Conservation (phyloP, 2,329 filamentous ascomycete genomes). For the Rhynchosporium agropyri region DNA sequence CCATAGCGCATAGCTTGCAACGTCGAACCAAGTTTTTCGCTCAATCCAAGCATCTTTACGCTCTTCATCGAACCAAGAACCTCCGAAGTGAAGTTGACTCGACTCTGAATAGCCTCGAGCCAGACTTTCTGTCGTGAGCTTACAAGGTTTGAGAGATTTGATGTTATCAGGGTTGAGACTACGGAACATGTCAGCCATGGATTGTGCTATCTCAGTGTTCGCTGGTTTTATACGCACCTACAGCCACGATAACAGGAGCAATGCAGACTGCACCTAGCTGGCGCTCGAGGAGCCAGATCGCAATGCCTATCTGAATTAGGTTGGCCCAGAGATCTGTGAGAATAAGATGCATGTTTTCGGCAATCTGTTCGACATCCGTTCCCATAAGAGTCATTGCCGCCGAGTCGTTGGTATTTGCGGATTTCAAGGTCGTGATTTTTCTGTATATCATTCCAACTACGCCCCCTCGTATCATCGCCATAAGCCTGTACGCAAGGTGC, state of each 20-base stretch:
- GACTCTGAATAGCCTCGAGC: conserved; percentile 12
- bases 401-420: conserved; percentile 7
- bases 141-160: conserved; percentile 3
- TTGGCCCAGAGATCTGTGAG: conserved; percentile 15
- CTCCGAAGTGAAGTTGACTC: conserved; percentile 13
- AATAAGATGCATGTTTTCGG: conserved; percentile 1
- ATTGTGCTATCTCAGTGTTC: not conserved
- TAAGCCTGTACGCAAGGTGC: conserved; percentile 11
- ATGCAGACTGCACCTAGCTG: conserved; percentile 9
- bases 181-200: not conserved
- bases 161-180: conserved; percentile 11
- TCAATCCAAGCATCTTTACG: conserved; percentile 13
- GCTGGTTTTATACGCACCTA: not conserved
- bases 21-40: conserved; percentile 6
- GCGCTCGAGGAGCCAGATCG: conserved; percentile 9
- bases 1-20: conserved; percentile 5
- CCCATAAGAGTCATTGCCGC: conserved; percentile 47
- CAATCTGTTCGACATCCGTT: conserved; percentile 32
- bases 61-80: conserved; percentile 13
- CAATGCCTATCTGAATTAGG: conserved; percentile 7
- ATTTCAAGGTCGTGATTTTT: conserved; percentile 8
- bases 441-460: conserved; percentile 16
- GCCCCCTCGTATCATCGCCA: conserved; percentile 13
- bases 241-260: conserved; percentile 7
- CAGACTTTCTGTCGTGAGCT: conserved; percentile 2